Base-by-base conservation (phyloP, 129 eudicot species). In the Tagetes erecta region DNA sequence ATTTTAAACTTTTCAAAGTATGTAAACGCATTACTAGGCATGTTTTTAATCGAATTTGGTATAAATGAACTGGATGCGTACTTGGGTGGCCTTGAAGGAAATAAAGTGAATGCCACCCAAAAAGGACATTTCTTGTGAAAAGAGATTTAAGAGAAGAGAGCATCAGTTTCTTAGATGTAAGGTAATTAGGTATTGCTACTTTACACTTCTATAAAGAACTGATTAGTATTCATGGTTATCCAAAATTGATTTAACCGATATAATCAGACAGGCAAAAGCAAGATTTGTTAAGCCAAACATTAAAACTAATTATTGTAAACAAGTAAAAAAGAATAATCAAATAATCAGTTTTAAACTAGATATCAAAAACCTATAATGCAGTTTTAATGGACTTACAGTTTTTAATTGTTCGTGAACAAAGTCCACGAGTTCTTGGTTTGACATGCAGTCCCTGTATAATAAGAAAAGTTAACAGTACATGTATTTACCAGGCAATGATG, bases 401-500 rank as follows among this genome's bases (percentile, higher is more conserved):
- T 74, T 80, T 52, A 92, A 47, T 49, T 87, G 89, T 73, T 84
- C 88, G 1, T 71, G 78, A 33, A 92, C 94, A 39, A 92, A 89
- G 80, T 89, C 97, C 74, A 92, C 97, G 4, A 88, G 86, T 68
- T 92, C 76, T 70, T 92, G 96, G 88, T 94, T 92, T 57, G 98
- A 75, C 98, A 92, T 83, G 84, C 98, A 92, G 75, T 92, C 98
- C 98, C 98, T 92, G 66, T 69, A 77, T 40, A 30, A 50, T 6
- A 20, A 13, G 31, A 45, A 30, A 60, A 38, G 27, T 55, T 59
- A 41, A 46, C 38, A 60, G 81, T 35, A 31, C 64, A 31, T 58
- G n/a, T 58, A 58, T 58, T 56, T 27, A 20, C 62, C 11, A 30
- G 62, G 62, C 37, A 3, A 56, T 56, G 35, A 56, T 56, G 62